Evolutionary conservation across 1,284 basidiomycete species (phyloP).

Genomic region (Amylostereum areolatum): DNA sequence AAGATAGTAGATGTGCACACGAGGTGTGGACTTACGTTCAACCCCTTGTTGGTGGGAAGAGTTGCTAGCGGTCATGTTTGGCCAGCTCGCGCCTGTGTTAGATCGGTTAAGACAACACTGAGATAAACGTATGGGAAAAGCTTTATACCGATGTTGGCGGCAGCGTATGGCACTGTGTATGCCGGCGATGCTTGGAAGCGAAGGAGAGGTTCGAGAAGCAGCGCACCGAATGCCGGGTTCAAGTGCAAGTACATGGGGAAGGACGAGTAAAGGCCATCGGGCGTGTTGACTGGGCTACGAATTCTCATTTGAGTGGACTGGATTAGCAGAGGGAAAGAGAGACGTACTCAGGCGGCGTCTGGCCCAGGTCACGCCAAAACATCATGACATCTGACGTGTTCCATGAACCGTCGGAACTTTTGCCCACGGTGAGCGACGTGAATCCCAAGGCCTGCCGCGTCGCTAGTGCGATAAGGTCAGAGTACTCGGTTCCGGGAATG

Average conservation of each 20-base stretch:
- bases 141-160: constrained; percentile 3
- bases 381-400: constrained; percentile 9
- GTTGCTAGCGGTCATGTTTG: constrained; percentile 8
- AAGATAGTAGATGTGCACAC: background rate
- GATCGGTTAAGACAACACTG: background rate
- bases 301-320: too few species aligned
- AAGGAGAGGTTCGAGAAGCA: constrained; percentile 8
- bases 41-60: constrained; percentile 4
- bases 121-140: too few species aligned
- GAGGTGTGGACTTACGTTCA: constrained; percentile 5
- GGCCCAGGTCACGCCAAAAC: constrained; percentile 12
- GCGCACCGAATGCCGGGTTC: constrained; percentile 4
- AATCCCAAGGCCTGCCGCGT: constrained; percentile 3
- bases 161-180: constrained; percentile 3
- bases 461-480: background rate
- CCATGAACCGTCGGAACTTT: background rate
- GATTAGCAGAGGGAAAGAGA: too few species aligned
- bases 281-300: constrained; percentile 6
- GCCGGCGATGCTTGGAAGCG: constrained; percentile 1
- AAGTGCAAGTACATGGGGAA: constrained; percentile 9
- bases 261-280: constrained; percentile 7
- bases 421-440: constrained; percentile 8
- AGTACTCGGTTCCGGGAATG: background rate
- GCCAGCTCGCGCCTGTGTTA: constrained; percentile 8
- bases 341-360: too few species aligned